These are phyloP conservation scores for Trichoderma koningiopsis DNA, from an alignment of 2,329 filamentous ascomycete species.

Conservation along the genomic window DNA sequence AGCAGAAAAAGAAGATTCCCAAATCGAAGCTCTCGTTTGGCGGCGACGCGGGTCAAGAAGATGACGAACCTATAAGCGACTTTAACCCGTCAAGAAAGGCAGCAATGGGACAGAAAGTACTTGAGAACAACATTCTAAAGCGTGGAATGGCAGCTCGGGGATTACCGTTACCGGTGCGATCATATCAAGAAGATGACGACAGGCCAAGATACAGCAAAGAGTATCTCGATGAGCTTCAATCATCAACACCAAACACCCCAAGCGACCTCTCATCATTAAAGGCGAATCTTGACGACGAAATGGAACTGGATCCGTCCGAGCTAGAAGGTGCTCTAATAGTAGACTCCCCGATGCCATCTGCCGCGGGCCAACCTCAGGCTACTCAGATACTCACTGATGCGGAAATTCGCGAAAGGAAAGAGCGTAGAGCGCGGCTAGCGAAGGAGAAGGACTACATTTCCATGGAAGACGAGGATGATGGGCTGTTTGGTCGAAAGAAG, in stretches of 20 bases:
- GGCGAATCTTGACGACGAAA: constrained; percentile 52
- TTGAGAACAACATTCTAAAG: constrained; percentile 67
- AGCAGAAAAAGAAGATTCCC: constrained; percentile 65
- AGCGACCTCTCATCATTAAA: constrained; percentile 57
- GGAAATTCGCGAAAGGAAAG: constrained; percentile 90
- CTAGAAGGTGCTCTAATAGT: constrained; percentile 68
- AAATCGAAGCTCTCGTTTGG: constrained; percentile 75
- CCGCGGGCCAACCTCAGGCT: constrained; percentile 37
- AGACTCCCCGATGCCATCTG: constrained; percentile 43
- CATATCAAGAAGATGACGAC: constrained; percentile 62
- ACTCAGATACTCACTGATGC: constrained; percentile 74
- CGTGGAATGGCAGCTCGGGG: constrained; percentile 51
- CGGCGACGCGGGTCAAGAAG: constrained; percentile 54
- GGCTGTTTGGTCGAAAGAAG: constrained; percentile 49
- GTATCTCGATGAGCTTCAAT: constrained; percentile 81
- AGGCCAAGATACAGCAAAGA: constrained; percentile 83
- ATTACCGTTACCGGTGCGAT: constrained; percentile 56
- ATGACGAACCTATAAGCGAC: constrained; percentile 52
- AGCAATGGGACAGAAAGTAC: constrained; percentile 62
- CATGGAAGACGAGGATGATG: constrained; percentile 59
- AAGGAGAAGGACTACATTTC: constrained; percentile 68
- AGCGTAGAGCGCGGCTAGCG: constrained; percentile 79
- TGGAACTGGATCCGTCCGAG: constrained; percentile 61
- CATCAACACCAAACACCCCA: constrained; percentile 81
- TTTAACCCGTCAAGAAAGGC: constrained; percentile 68